Conservation (phyloP, 2,329 filamentous ascomycete species). For the Colletotrichum sp. region DNA sequence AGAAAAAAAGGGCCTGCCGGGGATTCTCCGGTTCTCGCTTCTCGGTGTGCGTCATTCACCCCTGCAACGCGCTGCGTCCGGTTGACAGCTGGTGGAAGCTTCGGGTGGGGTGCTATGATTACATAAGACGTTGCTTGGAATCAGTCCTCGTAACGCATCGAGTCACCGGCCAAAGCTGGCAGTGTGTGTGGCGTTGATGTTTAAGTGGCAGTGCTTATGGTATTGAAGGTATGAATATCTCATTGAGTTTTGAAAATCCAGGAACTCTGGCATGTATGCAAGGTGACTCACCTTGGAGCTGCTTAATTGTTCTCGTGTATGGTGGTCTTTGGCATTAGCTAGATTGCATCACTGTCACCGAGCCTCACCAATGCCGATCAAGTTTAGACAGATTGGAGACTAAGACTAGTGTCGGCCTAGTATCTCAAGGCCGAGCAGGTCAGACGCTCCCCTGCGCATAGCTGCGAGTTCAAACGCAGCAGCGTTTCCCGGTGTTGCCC, state of each 20-base stretch:
- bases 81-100: background rate
- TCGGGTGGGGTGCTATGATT: background rate
- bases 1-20: background rate
- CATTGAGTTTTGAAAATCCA: background rate
- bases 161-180: background rate
- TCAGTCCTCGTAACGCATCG: background rate
- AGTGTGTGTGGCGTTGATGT: background rate
- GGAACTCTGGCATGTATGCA: background rate
- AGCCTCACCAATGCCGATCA: background rate
- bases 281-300: background rate
- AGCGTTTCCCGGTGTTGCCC: background rate
- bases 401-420: constrained; percentile 3
- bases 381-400: background rate
- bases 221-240: background rate
- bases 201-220: background rate
- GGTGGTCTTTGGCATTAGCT: background rate
- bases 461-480: background rate
- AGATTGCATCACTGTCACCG: background rate
- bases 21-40: constrained; percentile 1
- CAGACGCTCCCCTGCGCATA: background rate
- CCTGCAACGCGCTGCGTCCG: background rate
- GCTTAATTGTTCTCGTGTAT: background rate
- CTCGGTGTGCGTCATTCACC: constrained; percentile 20
- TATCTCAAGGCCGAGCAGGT: background rate
- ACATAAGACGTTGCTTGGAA: background rate